Conservation (phyloP, 2,329 filamentous ascomycete species). For the Arthrobotrys iridis region DNA sequence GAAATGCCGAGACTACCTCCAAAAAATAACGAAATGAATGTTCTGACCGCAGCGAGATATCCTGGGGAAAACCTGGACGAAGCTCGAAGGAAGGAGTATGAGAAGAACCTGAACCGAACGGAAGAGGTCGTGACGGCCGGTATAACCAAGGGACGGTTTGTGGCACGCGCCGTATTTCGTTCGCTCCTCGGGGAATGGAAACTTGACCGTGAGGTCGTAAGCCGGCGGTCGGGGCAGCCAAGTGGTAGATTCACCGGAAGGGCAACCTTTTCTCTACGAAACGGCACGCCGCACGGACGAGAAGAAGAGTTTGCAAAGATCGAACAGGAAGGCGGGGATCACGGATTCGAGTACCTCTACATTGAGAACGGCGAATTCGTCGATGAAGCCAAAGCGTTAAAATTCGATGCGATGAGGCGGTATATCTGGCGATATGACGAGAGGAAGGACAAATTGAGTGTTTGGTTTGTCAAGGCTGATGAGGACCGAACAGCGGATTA, state of each 20-base stretch:
- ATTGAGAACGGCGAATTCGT: slow-evolving; percentile 74
- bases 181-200: slow-evolving; percentile 77
- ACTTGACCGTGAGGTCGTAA: slow-evolving; percentile 69
- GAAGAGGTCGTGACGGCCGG: slow-evolving; percentile 63
- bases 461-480: slow-evolving; percentile 75
- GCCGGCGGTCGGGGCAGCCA: slow-evolving; percentile 69
- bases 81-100: slow-evolving; percentile 62
- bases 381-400: slow-evolving; percentile 63
- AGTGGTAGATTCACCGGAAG: slow-evolving; percentile 73
- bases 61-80: slow-evolving; percentile 61
- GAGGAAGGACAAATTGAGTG: slow-evolving; percentile 69
- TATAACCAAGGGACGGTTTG: slow-evolving; percentile 66
- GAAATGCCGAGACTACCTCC: slow-evolving; percentile 62
- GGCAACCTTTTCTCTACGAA: slow-evolving; percentile 72
- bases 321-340: slow-evolving; percentile 58
- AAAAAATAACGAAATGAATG: slow-evolving; percentile 65
- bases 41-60: slow-evolving; percentile 70
- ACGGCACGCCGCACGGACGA: slow-evolving; percentile 68
- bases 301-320: slow-evolving; percentile 53
- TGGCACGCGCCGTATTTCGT: slow-evolving; percentile 74
- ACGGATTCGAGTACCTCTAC: slow-evolving; percentile 73
- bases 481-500: slow-evolving; percentile 74
- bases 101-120: slow-evolving; percentile 65
- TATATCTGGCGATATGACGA: slow-evolving; percentile 79
- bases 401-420: slow-evolving; percentile 65